Percentiles rank a stretch among this genome's conserved stretches.
These are phyloP conservation scores for Aegilops sharonensis DNA, from an alignment of 176 grass and related monocot genomes.

Conservation along the genomic window DNA sequence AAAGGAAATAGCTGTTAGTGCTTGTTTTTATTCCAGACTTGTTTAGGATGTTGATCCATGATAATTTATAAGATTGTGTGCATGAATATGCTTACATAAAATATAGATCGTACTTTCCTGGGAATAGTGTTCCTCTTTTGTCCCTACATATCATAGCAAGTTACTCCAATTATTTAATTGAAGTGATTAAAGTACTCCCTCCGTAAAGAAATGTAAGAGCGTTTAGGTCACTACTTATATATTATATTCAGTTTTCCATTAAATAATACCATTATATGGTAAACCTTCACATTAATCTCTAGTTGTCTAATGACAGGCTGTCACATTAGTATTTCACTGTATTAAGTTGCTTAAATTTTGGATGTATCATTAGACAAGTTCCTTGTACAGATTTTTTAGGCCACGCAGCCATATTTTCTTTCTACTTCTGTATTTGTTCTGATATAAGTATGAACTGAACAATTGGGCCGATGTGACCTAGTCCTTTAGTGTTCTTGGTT, in stretches of 20 bases:
- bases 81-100: not conserved
- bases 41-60: not conserved
- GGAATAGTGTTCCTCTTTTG: not conserved
- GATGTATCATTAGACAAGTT: slow-evolving; percentile 1
- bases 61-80: not conserved
- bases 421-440: not conserved
- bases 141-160: not conserved
- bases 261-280: not conserved
- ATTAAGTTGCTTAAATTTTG: not conserved
- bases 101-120: not conserved
- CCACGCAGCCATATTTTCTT: not conserved
- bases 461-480: slow-evolving; percentile 5
- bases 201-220: too few species aligned
- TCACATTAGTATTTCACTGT: not conserved
- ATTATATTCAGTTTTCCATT: slow-evolving; percentile 1
- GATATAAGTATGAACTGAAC: not conserved
- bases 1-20: not conserved
- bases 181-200: not conserved
- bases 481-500: not conserved
- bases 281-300: slow-evolving; percentile 8
- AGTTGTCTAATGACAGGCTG: not conserved
- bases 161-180: not conserved
- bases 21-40: not conserved
- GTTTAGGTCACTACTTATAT: not conserved
- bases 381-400: not conserved